Evolutionary conservation across 2,329 filamentous ascomycete species (phyloP).

Genomic region (Fusarium napiforme): DNA sequence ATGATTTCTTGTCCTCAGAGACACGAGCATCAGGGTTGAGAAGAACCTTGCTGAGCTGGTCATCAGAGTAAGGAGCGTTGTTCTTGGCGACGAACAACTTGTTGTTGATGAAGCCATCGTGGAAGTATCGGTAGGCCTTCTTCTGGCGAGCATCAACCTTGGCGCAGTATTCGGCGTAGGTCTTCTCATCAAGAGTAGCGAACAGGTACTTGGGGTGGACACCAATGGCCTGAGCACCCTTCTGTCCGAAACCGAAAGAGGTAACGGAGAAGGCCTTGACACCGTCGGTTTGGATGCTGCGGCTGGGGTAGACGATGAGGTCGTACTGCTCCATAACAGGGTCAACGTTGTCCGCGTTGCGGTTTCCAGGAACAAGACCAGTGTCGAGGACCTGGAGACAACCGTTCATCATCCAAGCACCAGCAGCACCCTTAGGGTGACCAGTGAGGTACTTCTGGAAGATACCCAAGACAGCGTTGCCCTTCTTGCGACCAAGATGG

Average conservation of each 20-base stretch:
- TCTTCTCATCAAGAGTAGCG: conserved; percentile 88
- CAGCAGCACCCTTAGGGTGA: conserved; percentile 98
- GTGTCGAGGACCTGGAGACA: conserved; percentile 94
- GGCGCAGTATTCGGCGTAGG: conserved; percentile 82
- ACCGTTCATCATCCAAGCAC: conserved; percentile 99
- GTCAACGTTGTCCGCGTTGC: conserved; percentile 97
- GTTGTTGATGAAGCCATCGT: conserved; percentile 98
- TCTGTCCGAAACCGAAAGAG: conserved; percentile 99
- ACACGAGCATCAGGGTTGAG: conserved; percentile 95
- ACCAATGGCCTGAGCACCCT: conserved; percentile 96
- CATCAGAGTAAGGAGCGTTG: conserved; percentile 88
- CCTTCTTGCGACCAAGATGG: conserved; percentile 94
- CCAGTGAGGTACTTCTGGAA: conserved; percentile 99
- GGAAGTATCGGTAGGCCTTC: conserved; percentile 99
- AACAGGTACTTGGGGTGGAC: conserved; percentile 97
- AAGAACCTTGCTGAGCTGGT: conserved; percentile 87
- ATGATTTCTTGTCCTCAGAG: conserved; percentile 84
- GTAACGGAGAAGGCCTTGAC: conserved; percentile 99
- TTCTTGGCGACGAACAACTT: conserved; percentile 96
- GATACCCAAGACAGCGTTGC: conserved; percentile 94
- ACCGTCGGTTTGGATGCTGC: conserved; percentile 95
- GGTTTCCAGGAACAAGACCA: conserved; percentile 94
- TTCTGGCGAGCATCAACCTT: conserved; percentile 96
- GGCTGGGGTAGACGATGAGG: conserved; percentile 96
- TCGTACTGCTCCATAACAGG: conserved; percentile 97